Evolutionary conservation across 73 alveolate species (phyloP).

Genomic region (Halteria grandinella): DNA sequence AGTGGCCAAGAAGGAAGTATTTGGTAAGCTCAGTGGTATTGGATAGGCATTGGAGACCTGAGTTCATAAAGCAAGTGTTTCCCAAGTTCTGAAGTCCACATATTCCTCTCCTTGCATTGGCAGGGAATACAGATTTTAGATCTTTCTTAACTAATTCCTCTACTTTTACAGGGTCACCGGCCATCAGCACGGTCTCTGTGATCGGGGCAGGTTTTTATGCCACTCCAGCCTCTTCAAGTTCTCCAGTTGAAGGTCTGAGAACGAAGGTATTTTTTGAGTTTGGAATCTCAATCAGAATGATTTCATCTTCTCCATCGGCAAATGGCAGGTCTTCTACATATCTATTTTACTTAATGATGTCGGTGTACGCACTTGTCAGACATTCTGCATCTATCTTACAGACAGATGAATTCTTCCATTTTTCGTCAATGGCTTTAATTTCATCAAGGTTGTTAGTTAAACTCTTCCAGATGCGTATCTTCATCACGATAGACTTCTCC

Average conservation of each 20-base stretch:
- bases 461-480: slow-evolving; percentile 55
- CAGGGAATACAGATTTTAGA: slow-evolving; percentile 53
- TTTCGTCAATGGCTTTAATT: slow-evolving; percentile 3
- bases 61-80: slow-evolving; percentile 98
- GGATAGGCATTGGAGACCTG: slow-evolving; percentile 93
- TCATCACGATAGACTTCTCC: neutral
- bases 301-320: slow-evolving; percentile 77
- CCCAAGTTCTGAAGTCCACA: slow-evolving; percentile 96
- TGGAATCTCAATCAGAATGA: slow-evolving; percentile 62
- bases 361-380: too few species aligned
- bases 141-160: neutral
- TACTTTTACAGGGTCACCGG: slow-evolving; percentile 21
- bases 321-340: slow-evolving; percentile 64
- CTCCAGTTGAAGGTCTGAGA: too few species aligned
- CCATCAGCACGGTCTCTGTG: too few species aligned
- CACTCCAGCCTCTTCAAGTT: neutral
- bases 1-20: slow-evolving; percentile 78
- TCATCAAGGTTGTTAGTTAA: slow-evolving; percentile 4
- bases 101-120: slow-evolving; percentile 81
- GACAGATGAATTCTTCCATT: slow-evolving; percentile 14
- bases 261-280: too few species aligned
- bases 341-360: too few species aligned
- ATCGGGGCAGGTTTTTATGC: neutral
- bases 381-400: slow-evolving; percentile 8
- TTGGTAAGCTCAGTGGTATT: slow-evolving; percentile 86